These are phyloP conservation scores for Cryphonectria radicalis DNA, from an alignment of 2,329 filamentous ascomycete genomes.

Conservation along the genomic window DNA sequence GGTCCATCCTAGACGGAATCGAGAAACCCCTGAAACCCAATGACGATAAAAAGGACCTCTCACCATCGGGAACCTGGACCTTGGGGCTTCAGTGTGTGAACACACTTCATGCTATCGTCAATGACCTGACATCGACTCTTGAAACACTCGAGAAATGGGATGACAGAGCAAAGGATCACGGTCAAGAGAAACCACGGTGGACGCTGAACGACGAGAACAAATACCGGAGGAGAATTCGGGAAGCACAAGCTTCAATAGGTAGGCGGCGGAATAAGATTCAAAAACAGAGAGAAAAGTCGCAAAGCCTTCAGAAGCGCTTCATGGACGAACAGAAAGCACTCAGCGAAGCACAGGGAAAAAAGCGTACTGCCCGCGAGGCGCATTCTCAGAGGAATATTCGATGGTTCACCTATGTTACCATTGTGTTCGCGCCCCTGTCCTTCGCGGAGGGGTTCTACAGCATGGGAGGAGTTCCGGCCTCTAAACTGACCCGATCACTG, in stretches of 20 bases:
- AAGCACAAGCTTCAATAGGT: background rate
- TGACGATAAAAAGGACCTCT: background rate
- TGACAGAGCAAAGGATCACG: background rate
- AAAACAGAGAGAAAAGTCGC: background rate
- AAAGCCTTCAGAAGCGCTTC: background rate
- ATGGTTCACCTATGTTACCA: constrained; percentile 19
- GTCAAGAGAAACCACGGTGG: constrained; percentile 11
- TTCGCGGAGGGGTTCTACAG: constrained; percentile 19
- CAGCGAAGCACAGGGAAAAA: background rate
- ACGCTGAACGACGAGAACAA: constrained; percentile 17
- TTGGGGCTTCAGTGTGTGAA: background rate
- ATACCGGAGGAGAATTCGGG: constrained; percentile 14
- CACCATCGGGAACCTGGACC: background rate
- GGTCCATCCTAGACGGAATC: background rate
- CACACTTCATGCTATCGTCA: background rate
- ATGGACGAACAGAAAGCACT: background rate
- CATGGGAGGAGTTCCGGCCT: constrained; percentile 1
- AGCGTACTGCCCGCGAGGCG: background rate
- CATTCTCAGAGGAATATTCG: constrained; percentile 17
- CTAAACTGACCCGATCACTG: background rate
- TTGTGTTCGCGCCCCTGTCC: constrained; percentile 15
- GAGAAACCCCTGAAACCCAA: background rate
- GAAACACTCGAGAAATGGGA: background rate
- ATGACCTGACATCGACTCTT: constrained; percentile 5
- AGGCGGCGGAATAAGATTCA: background rate